Evolutionary conservation across 2,329 filamentous ascomycete genomes (phyloP).

Genomic region (Niveomyces coronatus): DNA sequence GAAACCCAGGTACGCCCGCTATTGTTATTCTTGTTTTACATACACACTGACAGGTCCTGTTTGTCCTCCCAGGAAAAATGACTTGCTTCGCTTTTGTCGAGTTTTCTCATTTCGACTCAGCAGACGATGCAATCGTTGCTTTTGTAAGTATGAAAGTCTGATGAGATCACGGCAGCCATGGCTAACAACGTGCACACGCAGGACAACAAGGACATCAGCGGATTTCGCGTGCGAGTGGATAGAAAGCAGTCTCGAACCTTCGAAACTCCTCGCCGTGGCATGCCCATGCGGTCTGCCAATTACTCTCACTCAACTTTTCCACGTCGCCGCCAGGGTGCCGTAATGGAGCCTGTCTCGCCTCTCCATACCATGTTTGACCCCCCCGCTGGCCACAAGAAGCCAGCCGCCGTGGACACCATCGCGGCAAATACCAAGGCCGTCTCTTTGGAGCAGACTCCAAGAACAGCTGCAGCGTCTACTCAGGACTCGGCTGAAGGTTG

Average conservation of each 20-base stretch:
- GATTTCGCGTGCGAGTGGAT: conserved; percentile 26
- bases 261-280: conserved; percentile 13
- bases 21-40: too few species aligned
- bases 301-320: conserved; percentile 9
- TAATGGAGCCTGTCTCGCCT: conserved; percentile 5
- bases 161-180: too few species aligned
- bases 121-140: conserved; percentile 24
- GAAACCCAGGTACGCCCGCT: conserved; percentile 10
- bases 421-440: background rate
- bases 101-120: conserved; percentile 26
- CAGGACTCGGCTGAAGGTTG: too few species aligned
- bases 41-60: too few species aligned
- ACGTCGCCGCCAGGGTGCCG: conserved; percentile 4
- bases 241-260: conserved; percentile 22
- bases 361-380: conserved; percentile 8
- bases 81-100: conserved; percentile 29
- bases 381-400: background rate
- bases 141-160: too few species aligned
- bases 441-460: conserved; percentile 1
- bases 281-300: conserved; percentile 1
- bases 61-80: conserved; percentile 9
- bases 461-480: background rate
- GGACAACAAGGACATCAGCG: conserved; percentile 23
- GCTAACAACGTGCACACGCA: conserved; percentile 12
- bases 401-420: background rate